These are phyloP conservation scores for Saposhnikovia divaricata DNA, from an alignment of 129 eudicot genomes.

Conservation along the genomic window DNA sequence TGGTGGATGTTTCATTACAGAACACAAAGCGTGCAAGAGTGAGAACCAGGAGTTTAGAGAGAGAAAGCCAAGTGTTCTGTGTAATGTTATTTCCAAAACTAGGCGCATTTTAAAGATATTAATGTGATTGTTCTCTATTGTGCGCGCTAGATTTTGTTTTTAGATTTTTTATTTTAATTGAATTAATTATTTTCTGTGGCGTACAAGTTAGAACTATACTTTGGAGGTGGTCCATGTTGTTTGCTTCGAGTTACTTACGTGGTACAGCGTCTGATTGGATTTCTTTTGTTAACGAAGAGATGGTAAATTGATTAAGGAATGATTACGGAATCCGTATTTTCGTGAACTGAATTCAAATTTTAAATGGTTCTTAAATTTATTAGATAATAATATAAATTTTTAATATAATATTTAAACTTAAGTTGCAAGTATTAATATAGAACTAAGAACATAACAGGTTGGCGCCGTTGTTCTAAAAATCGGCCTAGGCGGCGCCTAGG, in stretches of 20 bases:
- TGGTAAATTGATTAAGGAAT: no score
- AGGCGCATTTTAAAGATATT: constrained; percentile 35
- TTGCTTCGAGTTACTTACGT: not conserved
- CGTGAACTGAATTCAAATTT: no score
- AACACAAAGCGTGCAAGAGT: constrained; percentile 5
- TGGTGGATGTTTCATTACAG: not conserved
- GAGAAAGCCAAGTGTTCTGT: constrained; percentile 27
- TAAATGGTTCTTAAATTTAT: no score
- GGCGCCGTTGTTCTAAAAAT: no score
- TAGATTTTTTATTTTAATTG: not conserved
- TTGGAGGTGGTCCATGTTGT: not conserved
- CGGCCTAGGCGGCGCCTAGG: no score
- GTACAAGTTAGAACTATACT: not conserved
- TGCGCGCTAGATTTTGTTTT: constrained; percentile 37
- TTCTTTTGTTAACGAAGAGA: no score
- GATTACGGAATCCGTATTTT: no score
- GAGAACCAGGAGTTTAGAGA: constrained; percentile 10
- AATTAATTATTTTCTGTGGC: not conserved
- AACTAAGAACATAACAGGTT: no score
- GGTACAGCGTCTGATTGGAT: no score
- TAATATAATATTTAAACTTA: no score
- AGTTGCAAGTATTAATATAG: no score
- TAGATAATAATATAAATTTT: no score
- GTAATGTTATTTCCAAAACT: not conserved
- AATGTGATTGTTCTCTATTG: constrained; percentile 13